phyloP scores from a whole-genome alignment of 1,139 yeast genomes.

The Taphrina betulina region DNA sequence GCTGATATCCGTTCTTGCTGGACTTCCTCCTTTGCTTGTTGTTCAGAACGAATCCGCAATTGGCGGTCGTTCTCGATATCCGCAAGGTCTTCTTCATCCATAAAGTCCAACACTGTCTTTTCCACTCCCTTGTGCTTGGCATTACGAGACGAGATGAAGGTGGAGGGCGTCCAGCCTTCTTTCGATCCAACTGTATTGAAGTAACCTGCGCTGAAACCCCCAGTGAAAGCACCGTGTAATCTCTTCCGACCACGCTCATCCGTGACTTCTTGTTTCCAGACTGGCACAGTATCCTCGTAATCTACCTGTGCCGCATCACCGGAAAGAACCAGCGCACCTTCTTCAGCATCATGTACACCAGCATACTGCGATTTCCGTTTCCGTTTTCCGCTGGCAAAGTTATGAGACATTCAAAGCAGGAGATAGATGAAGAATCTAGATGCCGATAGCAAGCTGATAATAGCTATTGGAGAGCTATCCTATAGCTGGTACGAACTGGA shows the following conservation, averaged over 20 bases:
- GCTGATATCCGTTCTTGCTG: slow-evolving; percentile 14
- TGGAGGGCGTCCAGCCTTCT: slow-evolving; percentile 44
- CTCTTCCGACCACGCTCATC: slow-evolving; percentile 40
- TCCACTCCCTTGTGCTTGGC: slow-evolving; percentile 36
- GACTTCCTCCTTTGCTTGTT: slow-evolving; percentile 17
- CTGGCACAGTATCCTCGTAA: slow-evolving; percentile 9
- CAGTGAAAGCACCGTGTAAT: slow-evolving; percentile 45
- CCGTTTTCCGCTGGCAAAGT: slow-evolving; percentile 2
- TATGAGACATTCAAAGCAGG: no score
- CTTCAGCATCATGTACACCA: not conserved
- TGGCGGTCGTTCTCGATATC: slow-evolving; percentile 39
- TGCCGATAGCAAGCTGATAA: no score
- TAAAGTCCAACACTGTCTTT: slow-evolving; percentile 40
- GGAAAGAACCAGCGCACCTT: slow-evolving; percentile 5
- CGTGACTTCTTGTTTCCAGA: slow-evolving; percentile 38
- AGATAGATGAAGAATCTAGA: no score
- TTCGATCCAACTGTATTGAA: slow-evolving; percentile 45
- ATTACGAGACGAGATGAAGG: slow-evolving; percentile 40
- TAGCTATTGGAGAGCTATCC: no score
- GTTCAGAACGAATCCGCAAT: slow-evolving; percentile 26
- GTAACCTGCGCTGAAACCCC: slow-evolving; percentile 46
- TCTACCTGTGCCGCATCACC: slow-evolving; percentile 41
- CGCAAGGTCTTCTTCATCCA: slow-evolving; percentile 45
- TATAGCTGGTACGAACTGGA: no score
- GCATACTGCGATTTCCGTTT: not conserved